phyloP scores from a whole-genome alignment of 768 basidiomycete genomes.

The Leccinum rimulosum region DNA sequence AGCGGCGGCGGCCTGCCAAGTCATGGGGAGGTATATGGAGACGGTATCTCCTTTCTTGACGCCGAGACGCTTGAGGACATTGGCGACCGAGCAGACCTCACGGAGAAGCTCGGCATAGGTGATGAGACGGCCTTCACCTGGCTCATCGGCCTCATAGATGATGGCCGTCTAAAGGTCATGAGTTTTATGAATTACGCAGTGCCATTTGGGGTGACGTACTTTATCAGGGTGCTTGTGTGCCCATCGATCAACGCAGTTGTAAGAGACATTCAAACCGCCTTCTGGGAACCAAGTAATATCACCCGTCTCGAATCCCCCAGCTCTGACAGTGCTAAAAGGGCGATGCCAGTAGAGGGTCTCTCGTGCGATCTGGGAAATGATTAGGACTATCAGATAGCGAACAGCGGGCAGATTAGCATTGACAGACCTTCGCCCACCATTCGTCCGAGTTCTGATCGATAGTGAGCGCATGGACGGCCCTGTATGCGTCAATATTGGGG shows the following conservation, averaged over 20 bases:
- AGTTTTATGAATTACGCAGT: not conserved
- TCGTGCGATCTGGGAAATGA: conserved; percentile 52
- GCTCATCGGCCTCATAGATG: conserved; percentile 98
- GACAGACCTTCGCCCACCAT: conserved; percentile 84
- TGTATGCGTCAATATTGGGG: conserved; percentile 76
- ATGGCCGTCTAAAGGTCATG: conserved; percentile 70
- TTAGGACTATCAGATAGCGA: not conserved
- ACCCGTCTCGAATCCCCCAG: conserved; percentile 80
- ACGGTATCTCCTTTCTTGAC: conserved; percentile 95
- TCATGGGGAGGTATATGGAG: conserved; percentile 91
- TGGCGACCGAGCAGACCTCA: conserved; percentile 87
- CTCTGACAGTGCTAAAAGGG: conserved; percentile 82
- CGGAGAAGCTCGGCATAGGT: conserved; percentile 83
- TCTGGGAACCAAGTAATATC: conserved; percentile 98
- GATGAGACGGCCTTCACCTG: conserved; percentile 72
- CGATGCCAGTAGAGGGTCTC: conserved; percentile 84
- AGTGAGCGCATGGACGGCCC: conserved; percentile 60
- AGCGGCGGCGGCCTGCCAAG: conserved; percentile 93
- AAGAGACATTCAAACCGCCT: conserved; percentile 86
- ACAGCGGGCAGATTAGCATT: not conserved
- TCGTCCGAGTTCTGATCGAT: conserved; percentile 74
- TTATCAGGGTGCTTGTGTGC: conserved; percentile 86
- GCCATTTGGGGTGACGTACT: conserved; percentile 36
- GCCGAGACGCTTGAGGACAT: conserved; percentile 86
- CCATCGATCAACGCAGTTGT: conserved; percentile 98